These are phyloP conservation scores for Triticum dicoccoides DNA, from an alignment of 176 grass and related monocot genomes.

Conservation along the genomic window DNA sequence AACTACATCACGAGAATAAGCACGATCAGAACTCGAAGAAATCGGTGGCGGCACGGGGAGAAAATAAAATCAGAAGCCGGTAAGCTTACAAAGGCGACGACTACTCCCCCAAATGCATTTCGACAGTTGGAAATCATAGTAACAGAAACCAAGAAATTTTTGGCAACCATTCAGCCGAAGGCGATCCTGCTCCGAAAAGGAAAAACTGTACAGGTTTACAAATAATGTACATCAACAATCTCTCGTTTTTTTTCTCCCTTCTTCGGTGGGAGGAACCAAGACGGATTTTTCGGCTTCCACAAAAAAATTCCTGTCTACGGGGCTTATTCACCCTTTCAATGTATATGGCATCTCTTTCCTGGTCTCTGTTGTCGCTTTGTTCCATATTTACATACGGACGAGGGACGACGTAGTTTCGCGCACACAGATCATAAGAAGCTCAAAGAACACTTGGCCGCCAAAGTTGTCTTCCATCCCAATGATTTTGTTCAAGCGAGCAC, in stretches of 20 bases:
- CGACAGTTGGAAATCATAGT: neutral
- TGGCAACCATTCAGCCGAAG: neutral
- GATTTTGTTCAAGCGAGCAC: constrained; percentile 48
- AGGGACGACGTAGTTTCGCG: constrained; percentile 12
- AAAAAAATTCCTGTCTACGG: constrained; percentile 11
- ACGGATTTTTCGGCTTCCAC: constrained; percentile 5
- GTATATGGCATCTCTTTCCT: constrained; percentile 40
- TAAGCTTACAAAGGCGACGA: too few species aligned
- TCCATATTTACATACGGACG: constrained; percentile 50
- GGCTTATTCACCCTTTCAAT: neutral
- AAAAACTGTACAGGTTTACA: constrained; percentile 61
- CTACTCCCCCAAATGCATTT: too few species aligned
- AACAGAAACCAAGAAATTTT: neutral
- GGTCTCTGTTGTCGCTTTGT: constrained; percentile 32
- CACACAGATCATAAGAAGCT: constrained; percentile 21
- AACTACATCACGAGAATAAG: too few species aligned
- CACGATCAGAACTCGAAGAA: too few species aligned
- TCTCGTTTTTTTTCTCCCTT: neutral
- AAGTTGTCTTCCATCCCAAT: constrained; percentile 33
- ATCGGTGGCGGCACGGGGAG: too few species aligned
- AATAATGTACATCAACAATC: constrained; percentile 46
- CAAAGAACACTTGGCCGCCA: constrained; percentile 41
- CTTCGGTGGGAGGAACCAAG: constrained; percentile 15
- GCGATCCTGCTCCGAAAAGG: neutral
- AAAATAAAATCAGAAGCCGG: too few species aligned